Evolutionary conservation across 2,329 filamentous ascomycete genomes (phyloP).

Genomic region (Byssothecium circinans): DNA sequence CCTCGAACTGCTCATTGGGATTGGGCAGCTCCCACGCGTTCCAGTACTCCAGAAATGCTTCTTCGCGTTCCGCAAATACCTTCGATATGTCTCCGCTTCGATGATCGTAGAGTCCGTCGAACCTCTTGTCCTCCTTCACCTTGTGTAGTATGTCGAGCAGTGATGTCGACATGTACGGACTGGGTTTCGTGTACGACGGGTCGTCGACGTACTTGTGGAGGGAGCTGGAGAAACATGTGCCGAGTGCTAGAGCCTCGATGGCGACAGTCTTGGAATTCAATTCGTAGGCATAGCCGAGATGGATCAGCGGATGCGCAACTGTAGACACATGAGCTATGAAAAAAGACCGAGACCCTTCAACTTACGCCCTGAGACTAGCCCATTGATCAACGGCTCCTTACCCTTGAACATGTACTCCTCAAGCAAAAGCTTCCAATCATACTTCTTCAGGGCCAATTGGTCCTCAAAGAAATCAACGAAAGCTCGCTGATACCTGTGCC

Average conservation of each 20-base stretch:
- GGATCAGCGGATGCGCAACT: constrained; percentile 93
- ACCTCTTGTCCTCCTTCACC: constrained; percentile 68
- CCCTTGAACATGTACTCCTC: constrained; percentile 74
- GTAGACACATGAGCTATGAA: constrained; percentile 8
- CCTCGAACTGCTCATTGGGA: constrained; percentile 72
- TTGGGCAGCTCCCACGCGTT: constrained; percentile 75
- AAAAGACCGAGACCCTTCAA: not conserved
- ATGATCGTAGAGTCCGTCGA: constrained; percentile 66
- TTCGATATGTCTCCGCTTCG: constrained; percentile 66
- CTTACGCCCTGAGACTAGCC: constrained; percentile 76
- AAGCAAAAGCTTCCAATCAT: constrained; percentile 81
- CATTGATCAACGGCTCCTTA: constrained; percentile 77
- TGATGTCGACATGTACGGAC: constrained; percentile 61
- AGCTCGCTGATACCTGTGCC: constrained; percentile 74
- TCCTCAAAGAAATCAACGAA: constrained; percentile 97
- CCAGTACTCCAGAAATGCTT: constrained; percentile 81
- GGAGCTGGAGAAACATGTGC: constrained; percentile 60
- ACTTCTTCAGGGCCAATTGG: constrained; percentile 72
- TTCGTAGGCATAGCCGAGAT: constrained; percentile 92
- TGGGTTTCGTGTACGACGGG: constrained; percentile 66
- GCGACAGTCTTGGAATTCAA: constrained; percentile 80
- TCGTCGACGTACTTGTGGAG: constrained; percentile 70
- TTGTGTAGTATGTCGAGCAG: constrained; percentile 71
- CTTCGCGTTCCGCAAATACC: constrained; percentile 70
- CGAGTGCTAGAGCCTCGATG: constrained; percentile 81